Evolutionary conservation across 2,329 filamentous ascomycete genomes (phyloP), one percentile per base, ranked within the genome.

Genomic region (Colletotrichum sp.): DNA sequence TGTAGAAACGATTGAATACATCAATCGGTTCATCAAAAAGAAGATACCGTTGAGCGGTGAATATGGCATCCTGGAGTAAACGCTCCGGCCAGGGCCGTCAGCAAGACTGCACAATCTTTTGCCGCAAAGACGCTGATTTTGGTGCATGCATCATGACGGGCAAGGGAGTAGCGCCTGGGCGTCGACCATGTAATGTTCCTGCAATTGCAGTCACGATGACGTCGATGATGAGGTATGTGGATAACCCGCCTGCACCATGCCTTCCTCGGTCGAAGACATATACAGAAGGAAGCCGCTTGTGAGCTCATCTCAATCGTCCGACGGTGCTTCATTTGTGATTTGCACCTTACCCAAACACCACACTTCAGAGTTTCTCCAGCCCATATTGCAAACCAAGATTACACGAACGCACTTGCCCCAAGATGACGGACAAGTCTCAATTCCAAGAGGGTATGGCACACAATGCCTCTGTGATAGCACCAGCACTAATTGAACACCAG

Each of bases 401-500:
- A 18, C 28, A 34, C 64, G 8, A 26, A 30, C 32, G 36, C 3
- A 63, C n/a, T 28, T 9, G 22, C 30, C 8, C 7, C n/a, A 48
- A 52, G 28, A 76, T 76, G 75, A 67, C 72, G 32, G 72, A 75
- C 57, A 68, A 76, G 22, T 71, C 73, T 6, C 78, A 80, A 39
- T 81, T 81, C 55, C 74, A 81, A 26, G 60, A 69, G 39, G 80
- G 79, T 80, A 74, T 8, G 72, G 1, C 7, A 15, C 1, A 1
- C 7, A 16, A 3, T 44, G 9, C 7, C 8, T 12, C 28, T 24
- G 10, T 5, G 0, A 22, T 7, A 15, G 16, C 9, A 34, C 18
- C n/a, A 9, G 32, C 22, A 6, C 66, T 76, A 32, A 75, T 22
- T 12, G 0, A 3, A 2, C 3, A 6, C 13, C 74, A 86, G 85